These are phyloP conservation scores for Nemophila menziesii DNA, from an alignment of 257 asterid genomes.

Conservation along the genomic window DNA sequence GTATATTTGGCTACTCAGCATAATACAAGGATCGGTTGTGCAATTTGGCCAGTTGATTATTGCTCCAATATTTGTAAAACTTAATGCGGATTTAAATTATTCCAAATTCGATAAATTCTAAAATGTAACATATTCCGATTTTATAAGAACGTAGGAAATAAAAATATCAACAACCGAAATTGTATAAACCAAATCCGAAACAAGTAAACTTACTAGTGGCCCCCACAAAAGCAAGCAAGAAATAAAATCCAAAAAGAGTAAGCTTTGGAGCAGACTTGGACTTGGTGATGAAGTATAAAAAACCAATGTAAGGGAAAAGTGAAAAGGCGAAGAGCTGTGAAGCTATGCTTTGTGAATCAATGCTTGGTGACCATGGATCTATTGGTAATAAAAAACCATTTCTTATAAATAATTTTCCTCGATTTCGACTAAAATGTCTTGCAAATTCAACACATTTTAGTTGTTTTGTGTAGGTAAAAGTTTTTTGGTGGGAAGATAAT, in stretches of 20 bases:
- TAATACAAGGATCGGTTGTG: no score
- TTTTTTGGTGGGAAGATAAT: conserved; percentile 4
- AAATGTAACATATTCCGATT: no score
- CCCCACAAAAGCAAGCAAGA: conserved; percentile 83
- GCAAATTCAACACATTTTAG: conserved; percentile 6
- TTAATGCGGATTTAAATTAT: no score
- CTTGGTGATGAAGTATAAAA: conserved; percentile 75
- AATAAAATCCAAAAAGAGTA: conserved; percentile 91
- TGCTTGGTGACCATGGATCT: conserved; percentile 91
- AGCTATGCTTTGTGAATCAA: conserved; percentile 75
- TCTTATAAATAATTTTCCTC: conserved; percentile 22
- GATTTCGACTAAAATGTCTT: conserved; percentile 7
- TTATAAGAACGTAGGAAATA: no score
- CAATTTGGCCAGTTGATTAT: no score
- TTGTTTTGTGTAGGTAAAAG: conserved; percentile 17
- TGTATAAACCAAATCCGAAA: conserved; percentile 1
- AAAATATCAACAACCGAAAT: neutral
- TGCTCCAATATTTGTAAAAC: no score
- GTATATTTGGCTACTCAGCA: no score
- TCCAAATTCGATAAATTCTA: no score
- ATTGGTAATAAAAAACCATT: conserved; percentile 49
- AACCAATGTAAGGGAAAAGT: conserved; percentile 73
- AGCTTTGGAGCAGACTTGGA: conserved; percentile 82
- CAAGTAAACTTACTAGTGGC: conserved; percentile 63
- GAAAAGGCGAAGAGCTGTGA: conserved; percentile 85